Evolutionary conservation across 2,329 filamentous ascomycete genomes (phyloP), one percentile per base, ranked within the genome.

Genomic region (Colletotrichum viniferum): DNA sequence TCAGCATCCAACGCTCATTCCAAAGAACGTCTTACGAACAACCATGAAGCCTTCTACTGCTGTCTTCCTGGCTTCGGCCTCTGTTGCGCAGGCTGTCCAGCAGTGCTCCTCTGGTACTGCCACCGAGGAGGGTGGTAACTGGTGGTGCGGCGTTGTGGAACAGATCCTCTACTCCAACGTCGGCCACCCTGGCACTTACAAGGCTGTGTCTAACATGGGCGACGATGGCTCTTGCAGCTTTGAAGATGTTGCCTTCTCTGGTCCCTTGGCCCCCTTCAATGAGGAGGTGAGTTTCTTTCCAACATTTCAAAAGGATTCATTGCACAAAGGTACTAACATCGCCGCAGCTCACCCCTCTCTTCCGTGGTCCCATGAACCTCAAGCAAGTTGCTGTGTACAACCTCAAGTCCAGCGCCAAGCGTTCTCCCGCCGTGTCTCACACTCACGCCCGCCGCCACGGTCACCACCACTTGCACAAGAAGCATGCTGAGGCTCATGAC

Each of bases 331-430:
- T 72, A 34, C 68, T 74, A 7, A 60, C 34, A 55, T 56, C 12
- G 34, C 28, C 14, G 1, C 75, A 95, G 93, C 87, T 96, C 34
- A 94, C 93, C 2, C 83, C 95, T 77, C 92, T 95, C 82, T 88
- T 96, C 80, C 92, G 94, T 78, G 94, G 94, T 4, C 94, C 94
- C 2, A 82, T 94, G 78, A 85, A 89, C 52, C 81, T 96, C 36
- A 91, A 91, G 80, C 89, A 94, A 78, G 87, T 95, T 70, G 94
- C 93, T 13, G 92, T 92, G 70, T 96, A 95, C 83, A 88, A 87
- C 61, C 88, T 91, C n/a, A 85, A 85, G 26, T 78, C 81, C 28
- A 81, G 77, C 43, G 78, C 80, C 63, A 80, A 82, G 79, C 82
- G 82, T 64, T 78, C 79, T 24, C 74, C 80, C 16, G 52, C 64